A percentile compares a stretch with the other conserved stretches of the same genome.
Conservation (phyloP, 208 protist genomes). For the Leptomonas pyrrhocoris region DNA sequence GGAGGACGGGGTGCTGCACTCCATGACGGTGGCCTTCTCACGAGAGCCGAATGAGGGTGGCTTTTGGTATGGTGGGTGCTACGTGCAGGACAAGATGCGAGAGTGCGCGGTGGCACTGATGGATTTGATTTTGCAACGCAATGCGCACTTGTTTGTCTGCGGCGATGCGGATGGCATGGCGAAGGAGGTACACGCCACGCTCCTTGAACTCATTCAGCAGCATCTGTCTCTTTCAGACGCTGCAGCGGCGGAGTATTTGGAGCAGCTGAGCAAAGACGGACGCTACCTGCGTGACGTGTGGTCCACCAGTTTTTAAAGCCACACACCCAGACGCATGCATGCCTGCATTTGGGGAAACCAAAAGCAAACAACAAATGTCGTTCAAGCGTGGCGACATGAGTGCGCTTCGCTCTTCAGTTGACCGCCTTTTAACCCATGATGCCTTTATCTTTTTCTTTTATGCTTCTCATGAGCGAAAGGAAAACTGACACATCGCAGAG, state of each 20-base stretch:
- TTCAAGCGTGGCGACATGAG: too few relatives aligned
- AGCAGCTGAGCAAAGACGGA: constrained; percentile 38
- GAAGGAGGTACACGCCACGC: constrained; percentile 53
- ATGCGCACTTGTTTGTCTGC: constrained; percentile 66
- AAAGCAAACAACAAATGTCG: neutral
- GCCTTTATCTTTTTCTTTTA: neutral
- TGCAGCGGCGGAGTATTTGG: constrained; percentile 32
- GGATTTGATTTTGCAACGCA: constrained; percentile 46
- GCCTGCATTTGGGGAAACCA: neutral
- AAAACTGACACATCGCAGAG: too few relatives aligned
- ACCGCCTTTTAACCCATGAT: neutral
- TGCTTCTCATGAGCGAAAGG: neutral
- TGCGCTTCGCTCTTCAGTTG: too few relatives aligned
- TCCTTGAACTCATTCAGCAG: constrained; percentile 50
- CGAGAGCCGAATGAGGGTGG: constrained; percentile 57
- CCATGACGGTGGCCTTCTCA: constrained; percentile 62
- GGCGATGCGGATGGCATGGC: constrained; percentile 75
- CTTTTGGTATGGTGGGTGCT: constrained; percentile 64
- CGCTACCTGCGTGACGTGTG: constrained; percentile 58
- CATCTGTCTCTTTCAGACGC: constrained; percentile 24
- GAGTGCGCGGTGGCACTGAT: constrained; percentile 38
- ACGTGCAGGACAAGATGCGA: constrained; percentile 72
- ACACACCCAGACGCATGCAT: too few relatives aligned
- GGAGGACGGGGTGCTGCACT: constrained; percentile 32
- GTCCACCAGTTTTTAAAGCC: constrained; percentile 24